These are phyloP conservation scores for Penicillium fimorum DNA, from an alignment of 495 filamentous ascomycete species.

Conservation along the genomic window DNA sequence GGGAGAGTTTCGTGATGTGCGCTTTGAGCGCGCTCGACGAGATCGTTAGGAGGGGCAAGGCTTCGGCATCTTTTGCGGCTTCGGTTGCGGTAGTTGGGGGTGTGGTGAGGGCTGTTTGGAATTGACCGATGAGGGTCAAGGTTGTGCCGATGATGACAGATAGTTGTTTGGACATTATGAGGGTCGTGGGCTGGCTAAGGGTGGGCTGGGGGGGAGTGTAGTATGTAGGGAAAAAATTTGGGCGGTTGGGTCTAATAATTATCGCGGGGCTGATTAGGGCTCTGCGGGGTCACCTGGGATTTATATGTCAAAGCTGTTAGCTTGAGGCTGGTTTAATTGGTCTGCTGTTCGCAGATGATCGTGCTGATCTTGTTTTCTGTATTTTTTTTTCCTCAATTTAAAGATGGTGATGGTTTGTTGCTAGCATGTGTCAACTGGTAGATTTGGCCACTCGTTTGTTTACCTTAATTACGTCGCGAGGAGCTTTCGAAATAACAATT, in stretches of 20 bases:
- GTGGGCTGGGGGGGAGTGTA: constrained; percentile 1
- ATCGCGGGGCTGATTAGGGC: constrained; percentile 40
- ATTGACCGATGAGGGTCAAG: constrained; percentile 35
- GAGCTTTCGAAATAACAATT: neutral
- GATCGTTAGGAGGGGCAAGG: constrained; percentile 63
- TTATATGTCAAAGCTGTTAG: neutral
- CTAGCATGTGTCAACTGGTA: constrained; percentile 1
- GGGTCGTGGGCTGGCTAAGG: constrained; percentile 2
- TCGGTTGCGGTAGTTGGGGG: constrained; percentile 18
- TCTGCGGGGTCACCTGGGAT: constrained; percentile 34
- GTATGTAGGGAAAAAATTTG: constrained; percentile 29
- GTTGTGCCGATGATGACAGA: constrained; percentile 31
- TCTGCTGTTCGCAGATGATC: neutral
- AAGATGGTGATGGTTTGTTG: neutral
- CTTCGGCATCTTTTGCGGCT: constrained; percentile 38
- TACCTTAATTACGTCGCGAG: neutral
- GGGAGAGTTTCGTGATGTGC: constrained; percentile 80
- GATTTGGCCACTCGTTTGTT: neutral
- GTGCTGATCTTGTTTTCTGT: neutral
- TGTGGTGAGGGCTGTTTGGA: constrained; percentile 37
- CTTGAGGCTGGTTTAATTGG: neutral
- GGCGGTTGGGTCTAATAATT: constrained; percentile 18
- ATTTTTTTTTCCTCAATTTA: neutral
- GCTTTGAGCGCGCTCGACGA: constrained; percentile 67
- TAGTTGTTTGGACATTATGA: constrained; percentile 44